Conservation (phyloP, 768 basidiomycete species). For the Ramaria sp. region DNA sequence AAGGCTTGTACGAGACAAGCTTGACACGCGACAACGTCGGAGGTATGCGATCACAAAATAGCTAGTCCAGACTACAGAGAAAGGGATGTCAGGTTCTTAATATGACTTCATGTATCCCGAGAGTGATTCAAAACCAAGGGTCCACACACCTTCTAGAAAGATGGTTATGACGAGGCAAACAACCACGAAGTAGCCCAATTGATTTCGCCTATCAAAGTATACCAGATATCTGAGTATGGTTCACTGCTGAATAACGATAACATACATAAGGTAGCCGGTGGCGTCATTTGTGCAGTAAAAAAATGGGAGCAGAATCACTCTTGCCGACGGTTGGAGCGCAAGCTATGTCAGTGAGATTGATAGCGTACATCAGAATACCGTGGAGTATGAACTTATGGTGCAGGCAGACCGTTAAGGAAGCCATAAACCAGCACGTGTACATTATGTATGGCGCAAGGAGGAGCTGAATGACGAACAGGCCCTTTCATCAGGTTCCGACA, state of each 20-base stretch:
- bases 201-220: not conserved
- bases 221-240: not conserved
- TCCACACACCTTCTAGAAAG: not conserved
- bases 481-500: not conserved
- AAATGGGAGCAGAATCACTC: too few relatives aligned
- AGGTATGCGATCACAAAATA: not conserved
- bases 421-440: not conserved
- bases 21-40: not conserved
- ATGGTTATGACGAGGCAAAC: not conserved
- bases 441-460: not conserved
- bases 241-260: not conserved
- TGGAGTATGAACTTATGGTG: not conserved
- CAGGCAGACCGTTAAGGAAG: not conserved
- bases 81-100: not conserved
- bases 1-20: too few relatives aligned
- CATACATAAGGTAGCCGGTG: not conserved
- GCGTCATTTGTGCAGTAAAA: not conserved
- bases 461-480: not conserved
- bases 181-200: not conserved
- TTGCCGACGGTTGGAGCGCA: not conserved
- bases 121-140: not conserved
- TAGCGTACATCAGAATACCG: not conserved
- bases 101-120: too few relatives aligned
- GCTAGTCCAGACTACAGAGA: not conserved
- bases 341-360: not conserved